Evolutionary conservation across 352 stramenopile genomes (phyloP).

Genomic region (Globisporangium uncinulatum): DNA sequence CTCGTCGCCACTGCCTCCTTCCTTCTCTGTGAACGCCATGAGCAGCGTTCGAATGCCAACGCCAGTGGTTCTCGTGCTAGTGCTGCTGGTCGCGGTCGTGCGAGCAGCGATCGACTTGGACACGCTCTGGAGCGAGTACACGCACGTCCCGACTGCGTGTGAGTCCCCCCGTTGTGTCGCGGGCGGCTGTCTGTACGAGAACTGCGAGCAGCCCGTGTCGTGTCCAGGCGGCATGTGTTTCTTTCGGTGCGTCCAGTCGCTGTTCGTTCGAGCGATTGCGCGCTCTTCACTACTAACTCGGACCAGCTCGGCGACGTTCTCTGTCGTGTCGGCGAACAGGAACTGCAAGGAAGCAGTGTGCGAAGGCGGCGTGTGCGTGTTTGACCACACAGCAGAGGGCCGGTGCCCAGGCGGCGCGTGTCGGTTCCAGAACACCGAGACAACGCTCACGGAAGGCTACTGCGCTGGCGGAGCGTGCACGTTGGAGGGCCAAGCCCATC

Average conservation of each 20-base stretch:
- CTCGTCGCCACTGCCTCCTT: conserved; percentile 11
- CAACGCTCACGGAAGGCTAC: conserved; percentile 44
- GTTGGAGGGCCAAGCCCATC: conserved; percentile 38
- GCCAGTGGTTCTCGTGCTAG: neutral
- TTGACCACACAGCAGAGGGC: conserved; percentile 26
- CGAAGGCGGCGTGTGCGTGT: conserved; percentile 45
- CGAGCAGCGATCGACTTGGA: neutral
- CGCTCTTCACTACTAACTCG: neutral
- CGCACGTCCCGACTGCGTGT: conserved; percentile 32
- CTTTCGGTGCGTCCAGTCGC: conserved; percentile 29
- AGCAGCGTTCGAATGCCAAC: neutral
- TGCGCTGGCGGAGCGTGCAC: conserved; percentile 47
- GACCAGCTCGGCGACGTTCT: conserved; percentile 25
- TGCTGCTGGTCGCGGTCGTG: neutral
- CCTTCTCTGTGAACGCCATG: too few relatives aligned
- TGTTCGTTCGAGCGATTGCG: too few relatives aligned
- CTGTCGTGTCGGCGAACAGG: conserved; percentile 17
- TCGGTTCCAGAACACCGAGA: conserved; percentile 36
- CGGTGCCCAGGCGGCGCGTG: conserved; percentile 48
- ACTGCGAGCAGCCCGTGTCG: conserved; percentile 32
- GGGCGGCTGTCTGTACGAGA: conserved; percentile 49
- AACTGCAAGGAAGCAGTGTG: conserved; percentile 44
- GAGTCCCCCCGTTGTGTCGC: conserved; percentile 25
- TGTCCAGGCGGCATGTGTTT: conserved; percentile 51
- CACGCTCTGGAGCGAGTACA: conserved; percentile 23